Evolutionary conservation across 495 filamentous ascomycete genomes (phyloP).

Genomic region (Hypoxylon subgilvum): DNA sequence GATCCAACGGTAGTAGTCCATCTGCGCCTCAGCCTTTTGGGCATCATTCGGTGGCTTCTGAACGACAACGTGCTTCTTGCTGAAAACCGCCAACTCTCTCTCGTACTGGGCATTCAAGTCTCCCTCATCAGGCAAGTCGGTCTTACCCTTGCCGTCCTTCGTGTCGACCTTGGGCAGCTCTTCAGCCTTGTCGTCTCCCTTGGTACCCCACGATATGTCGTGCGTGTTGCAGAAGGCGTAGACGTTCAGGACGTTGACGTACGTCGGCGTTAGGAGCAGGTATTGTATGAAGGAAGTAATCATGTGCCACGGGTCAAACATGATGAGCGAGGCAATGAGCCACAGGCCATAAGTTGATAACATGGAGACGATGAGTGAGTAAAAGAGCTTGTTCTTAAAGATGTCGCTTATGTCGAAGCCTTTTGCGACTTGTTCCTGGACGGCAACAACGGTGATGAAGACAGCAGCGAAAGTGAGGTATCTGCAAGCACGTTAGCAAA

Average conservation of each 20-base stretch:
- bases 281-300: slow-evolving; percentile 96
- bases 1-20: slow-evolving; percentile 98
- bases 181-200: slow-evolving; percentile 88
- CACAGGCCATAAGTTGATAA: slow-evolving; percentile 93
- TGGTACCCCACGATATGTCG: slow-evolving; percentile 97
- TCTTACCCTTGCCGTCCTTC: slow-evolving; percentile 93
- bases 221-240: slow-evolving; percentile 99
- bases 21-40: slow-evolving; percentile 76
- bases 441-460: slow-evolving; percentile 89
- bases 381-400: slow-evolving; percentile 87
- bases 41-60: slow-evolving; percentile 66
- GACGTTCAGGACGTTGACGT: slow-evolving; percentile 96
- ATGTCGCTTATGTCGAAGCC: slow-evolving; percentile 71
- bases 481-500: slow-evolving; percentile 46
- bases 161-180: slow-evolving; percentile 80
- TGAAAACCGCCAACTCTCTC: slow-evolving; percentile 76
- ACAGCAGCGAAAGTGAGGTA: slow-evolving; percentile 95
- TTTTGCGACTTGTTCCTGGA: slow-evolving; percentile 68
- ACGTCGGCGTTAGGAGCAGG: slow-evolving; percentile 90
- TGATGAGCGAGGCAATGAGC: slow-evolving; percentile 88
- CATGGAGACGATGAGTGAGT: slow-evolving; percentile 89
- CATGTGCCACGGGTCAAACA: slow-evolving; percentile 99
- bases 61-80: slow-evolving; percentile 67
- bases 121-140: slow-evolving; percentile 83
- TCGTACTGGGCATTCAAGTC: slow-evolving; percentile 94